These are phyloP conservation scores for Croton setiger DNA, from an alignment of 441 rosid genomes.

Conservation along the genomic window DNA sequence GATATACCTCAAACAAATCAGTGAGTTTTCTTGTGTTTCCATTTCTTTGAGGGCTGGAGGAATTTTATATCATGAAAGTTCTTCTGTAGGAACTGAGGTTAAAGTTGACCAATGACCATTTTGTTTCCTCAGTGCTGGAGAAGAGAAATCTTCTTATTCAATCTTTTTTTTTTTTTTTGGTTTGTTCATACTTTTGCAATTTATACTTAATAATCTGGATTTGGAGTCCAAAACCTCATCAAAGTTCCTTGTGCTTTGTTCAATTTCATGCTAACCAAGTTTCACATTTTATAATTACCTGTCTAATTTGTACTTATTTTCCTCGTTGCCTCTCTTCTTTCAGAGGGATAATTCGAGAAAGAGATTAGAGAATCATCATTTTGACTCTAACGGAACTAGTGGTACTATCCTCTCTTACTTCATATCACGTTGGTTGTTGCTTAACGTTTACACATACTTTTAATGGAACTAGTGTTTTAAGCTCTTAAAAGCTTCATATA, in stretches of 20 bases:
- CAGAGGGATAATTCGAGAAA: conserved; percentile 82
- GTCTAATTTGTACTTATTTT: conserved; percentile 10
- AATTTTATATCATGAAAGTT: background rate
- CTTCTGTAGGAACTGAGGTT: background rate
- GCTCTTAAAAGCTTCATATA: conserved; percentile 18
- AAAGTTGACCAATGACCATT: background rate
- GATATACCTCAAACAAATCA: no score
- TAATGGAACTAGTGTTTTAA: background rate
- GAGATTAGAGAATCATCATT: conserved; percentile 72
- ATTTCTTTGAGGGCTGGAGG: background rate
- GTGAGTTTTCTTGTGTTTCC: background rate
- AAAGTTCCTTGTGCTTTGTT: conserved; percentile 8
- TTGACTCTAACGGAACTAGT: conserved; percentile 74
- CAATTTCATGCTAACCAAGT: background rate
- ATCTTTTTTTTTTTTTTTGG: background rate
- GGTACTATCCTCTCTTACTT: conserved; percentile 36
- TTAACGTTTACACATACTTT: background rate
- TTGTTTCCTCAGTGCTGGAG: background rate
- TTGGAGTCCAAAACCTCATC: no score
- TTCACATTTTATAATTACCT: conserved; percentile 1
- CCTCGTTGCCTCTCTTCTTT: conserved; percentile 20
- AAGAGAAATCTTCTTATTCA: background rate
- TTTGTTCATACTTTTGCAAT: no score
- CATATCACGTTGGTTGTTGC: conserved; percentile 18
- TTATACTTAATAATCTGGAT: no score